Evolutionary conservation across 2,329 filamentous ascomycete genomes (phyloP).

Genomic region (Camillea tinctor): DNA sequence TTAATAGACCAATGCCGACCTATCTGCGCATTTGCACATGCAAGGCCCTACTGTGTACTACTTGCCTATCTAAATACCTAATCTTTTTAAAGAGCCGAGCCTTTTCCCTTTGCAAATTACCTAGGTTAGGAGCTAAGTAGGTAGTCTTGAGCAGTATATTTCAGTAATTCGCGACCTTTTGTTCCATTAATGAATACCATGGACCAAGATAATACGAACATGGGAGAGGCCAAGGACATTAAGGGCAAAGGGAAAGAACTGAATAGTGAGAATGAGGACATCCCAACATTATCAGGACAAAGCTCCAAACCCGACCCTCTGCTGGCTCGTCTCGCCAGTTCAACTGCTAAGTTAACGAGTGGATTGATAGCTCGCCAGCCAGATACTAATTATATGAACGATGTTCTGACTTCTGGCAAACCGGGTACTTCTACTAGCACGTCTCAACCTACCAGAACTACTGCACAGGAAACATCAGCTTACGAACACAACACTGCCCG

Average conservation of each 20-base stretch:
- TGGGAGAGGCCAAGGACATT: not conserved
- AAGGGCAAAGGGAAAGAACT: slow-evolving; percentile 7
- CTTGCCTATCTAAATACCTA: too few relatives aligned
- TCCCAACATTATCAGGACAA: slow-evolving; percentile 1
- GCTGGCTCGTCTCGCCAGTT: slow-evolving; percentile 20
- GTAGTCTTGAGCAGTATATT: not conserved
- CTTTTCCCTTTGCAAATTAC: not conserved
- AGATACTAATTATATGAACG: slow-evolving; percentile 4
- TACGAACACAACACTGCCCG: slow-evolving; percentile 10
- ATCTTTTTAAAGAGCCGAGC: not conserved
- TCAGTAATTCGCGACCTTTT: not conserved
- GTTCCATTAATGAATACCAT: not conserved
- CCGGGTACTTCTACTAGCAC: slow-evolving; percentile 18
- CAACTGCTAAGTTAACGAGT: slow-evolving; percentile 18
- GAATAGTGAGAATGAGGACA: not conserved
- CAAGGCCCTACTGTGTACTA: too few relatives aligned
- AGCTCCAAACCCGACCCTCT: slow-evolving; percentile 3
- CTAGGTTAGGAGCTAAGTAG: not conserved
- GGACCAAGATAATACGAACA: not conserved
- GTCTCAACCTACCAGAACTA: not conserved
- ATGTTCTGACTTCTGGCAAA: slow-evolving; percentile 19
- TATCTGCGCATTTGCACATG: too few relatives aligned
- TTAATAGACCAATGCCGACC: not conserved
- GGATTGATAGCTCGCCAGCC: slow-evolving; percentile 10
- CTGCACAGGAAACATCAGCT: slow-evolving; percentile 18